Base-by-base conservation (phyloP, 179 eudicot genomes). In the Silene vulgaris region DNA sequence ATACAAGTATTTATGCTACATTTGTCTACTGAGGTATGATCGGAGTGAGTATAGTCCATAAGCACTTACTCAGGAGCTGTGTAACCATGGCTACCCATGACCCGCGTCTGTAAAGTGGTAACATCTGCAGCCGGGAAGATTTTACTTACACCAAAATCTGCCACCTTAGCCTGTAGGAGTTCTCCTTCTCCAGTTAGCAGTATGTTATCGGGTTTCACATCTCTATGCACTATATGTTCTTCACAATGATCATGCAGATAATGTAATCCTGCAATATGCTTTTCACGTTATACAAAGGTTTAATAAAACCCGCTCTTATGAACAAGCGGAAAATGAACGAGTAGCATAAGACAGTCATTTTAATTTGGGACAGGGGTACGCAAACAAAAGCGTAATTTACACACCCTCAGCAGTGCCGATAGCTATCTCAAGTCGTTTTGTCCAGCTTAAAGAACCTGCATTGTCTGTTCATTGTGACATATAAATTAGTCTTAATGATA, bases 141-240 rank as follows among this genome's bases (percentile, higher is more conserved):
- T 21, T 59, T 79, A 9, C 80, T 69, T 4, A 75, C 14, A 0
- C 80, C 78, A 59, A 82, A 82, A 66, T 79, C 85, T 26, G 82
- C 64, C 11, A 82, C 67, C 26, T 79, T 82, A 30, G 80, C 80
- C 3, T 61, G 65, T 12, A 59, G 65, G 12, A 68, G n/a, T 28
- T 74, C 54, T 40, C 71, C 52, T 8, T 74, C 54, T 21, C 76
- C 59, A 12, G 74, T 71, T 30, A 82, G 17, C 32, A 76, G 35
- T 23, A 82, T 79, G 21, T 76, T 79, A 16, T 80, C 68, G 6
- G 80, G 50, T 23, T 82, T 79, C 57, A 79, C 82, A 65, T 82
- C 85, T 19, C 85, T 72, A 29, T 82, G 85, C 26, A 68, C 60
- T 76, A 76, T 69, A 7, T 19, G 59, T 1, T 30, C 74, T 26